Conservation (phyloP, 768 basidiomycete species). For the Lentinus tigrinus region DNA sequence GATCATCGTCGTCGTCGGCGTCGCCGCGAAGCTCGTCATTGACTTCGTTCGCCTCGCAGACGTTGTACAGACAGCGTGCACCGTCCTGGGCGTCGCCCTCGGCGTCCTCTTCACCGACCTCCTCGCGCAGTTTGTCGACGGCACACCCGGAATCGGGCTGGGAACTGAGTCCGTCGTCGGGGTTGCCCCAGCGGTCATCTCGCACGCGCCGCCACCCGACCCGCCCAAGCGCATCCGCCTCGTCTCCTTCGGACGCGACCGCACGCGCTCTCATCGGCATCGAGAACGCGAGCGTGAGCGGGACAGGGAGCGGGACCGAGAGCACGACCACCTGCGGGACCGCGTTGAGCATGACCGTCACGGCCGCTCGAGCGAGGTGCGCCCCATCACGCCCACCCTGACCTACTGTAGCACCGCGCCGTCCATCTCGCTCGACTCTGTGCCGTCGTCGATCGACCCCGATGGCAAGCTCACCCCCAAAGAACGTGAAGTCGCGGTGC, state of each 20-base stretch:
- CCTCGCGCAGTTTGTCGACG: slow-evolving; percentile 63
- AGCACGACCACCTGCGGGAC: not conserved
- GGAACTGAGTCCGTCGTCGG: slow-evolving; percentile 5
- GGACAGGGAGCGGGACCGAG: slow-evolving; percentile 10
- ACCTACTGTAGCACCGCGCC: slow-evolving; percentile 32
- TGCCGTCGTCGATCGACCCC: slow-evolving; percentile 63
- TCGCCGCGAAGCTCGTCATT: slow-evolving; percentile 59
- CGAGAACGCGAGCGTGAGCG: slow-evolving; percentile 18
- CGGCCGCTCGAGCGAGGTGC: slow-evolving; percentile 26
- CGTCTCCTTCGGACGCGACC: slow-evolving; percentile 28
- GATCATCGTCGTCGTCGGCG: slow-evolving; percentile 54
- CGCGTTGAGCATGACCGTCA: slow-evolving; percentile 11
- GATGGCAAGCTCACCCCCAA: slow-evolving; percentile 57
- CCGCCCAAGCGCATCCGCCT: slow-evolving; percentile 24
- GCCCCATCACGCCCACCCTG: slow-evolving; percentile 26
- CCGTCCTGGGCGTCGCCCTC: slow-evolving; percentile 63
- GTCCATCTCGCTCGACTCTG: slow-evolving; percentile 66
- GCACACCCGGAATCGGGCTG: slow-evolving; percentile 28
- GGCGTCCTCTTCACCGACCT: slow-evolving; percentile 73
- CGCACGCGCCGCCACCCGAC: slow-evolving; percentile 14
- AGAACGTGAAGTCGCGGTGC: slow-evolving; percentile 72
- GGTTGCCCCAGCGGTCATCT: not conserved
- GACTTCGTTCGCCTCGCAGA: slow-evolving; percentile 62
- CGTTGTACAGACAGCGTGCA: slow-evolving; percentile 52
- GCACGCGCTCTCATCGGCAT: slow-evolving; percentile 13